These are phyloP conservation scores for Lyophyllum shimeji DNA, from an alignment of 768 basidiomycete species.

Conservation along the genomic window DNA sequence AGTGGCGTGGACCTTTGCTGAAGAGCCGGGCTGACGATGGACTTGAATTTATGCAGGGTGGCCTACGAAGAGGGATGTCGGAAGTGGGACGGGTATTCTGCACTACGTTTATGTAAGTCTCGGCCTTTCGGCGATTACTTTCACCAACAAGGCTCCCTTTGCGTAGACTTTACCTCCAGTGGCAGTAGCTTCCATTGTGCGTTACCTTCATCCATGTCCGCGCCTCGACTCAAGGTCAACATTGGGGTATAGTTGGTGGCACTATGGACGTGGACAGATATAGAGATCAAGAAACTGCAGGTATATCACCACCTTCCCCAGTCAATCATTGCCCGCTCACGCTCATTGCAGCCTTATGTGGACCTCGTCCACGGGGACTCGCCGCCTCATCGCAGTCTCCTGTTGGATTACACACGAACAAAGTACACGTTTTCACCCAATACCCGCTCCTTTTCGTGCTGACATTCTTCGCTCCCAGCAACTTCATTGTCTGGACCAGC, in stretches of 20 bases:
- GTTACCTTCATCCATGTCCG: constrained; percentile 9
- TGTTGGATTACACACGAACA: constrained; percentile 55
- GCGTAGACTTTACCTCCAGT: constrained; percentile 53
- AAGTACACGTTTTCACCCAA: constrained; percentile 33
- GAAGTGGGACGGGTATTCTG: constrained; percentile 33
- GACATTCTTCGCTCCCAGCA: constrained; percentile 27
- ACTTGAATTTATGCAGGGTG: constrained; percentile 35
- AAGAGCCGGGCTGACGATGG: not conserved
- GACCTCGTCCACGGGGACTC: constrained; percentile 57
- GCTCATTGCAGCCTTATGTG: constrained; percentile 46
- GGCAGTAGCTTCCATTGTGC: constrained; percentile 43
- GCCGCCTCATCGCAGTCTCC: constrained; percentile 48
- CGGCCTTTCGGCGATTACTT: not conserved
- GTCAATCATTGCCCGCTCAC: not conserved
- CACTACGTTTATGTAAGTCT: constrained; percentile 55
- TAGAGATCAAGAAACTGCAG: constrained; percentile 59
- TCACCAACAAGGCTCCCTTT: constrained; percentile 1
- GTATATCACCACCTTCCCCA: constrained; percentile 22
- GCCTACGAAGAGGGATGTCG: constrained; percentile 34
- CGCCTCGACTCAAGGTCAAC: not conserved
- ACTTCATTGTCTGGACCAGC: constrained; percentile 45
- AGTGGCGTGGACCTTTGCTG: not conserved
- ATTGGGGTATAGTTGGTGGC: constrained; percentile 36
- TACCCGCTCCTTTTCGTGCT: not conserved
- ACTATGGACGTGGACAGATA: constrained; percentile 57